Percentiles rank a stretch among this genome's conserved stretches.
These are phyloP conservation scores for Agrocybe praecox DNA, from an alignment of 768 basidiomycete species.

Conservation along the genomic window DNA sequence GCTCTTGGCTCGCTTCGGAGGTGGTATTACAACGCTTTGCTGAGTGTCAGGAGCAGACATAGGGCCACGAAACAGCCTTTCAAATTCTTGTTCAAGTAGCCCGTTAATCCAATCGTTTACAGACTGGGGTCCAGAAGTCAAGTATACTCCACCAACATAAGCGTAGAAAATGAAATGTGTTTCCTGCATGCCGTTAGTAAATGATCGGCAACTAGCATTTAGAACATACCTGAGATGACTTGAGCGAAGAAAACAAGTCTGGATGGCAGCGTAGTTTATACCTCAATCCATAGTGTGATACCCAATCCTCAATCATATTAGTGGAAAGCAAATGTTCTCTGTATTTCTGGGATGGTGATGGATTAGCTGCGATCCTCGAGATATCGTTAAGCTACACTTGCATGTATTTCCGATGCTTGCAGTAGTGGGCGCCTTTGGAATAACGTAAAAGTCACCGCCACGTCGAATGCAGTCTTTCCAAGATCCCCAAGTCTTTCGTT, in stretches of 20 bases:
- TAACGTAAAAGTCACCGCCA: constrained; percentile 46
- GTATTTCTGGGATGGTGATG: constrained; percentile 25
- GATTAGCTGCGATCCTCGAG: constrained; percentile 10
- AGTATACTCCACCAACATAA: constrained; percentile 67
- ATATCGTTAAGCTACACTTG: constrained; percentile 23
- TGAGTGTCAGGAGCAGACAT: constrained; percentile 12
- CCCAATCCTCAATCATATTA: constrained; percentile 49
- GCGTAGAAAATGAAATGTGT: constrained; percentile 59
- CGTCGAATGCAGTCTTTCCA: constrained; percentile 49
- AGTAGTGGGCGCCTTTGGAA: constrained; percentile 56
- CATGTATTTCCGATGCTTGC: constrained; percentile 50
- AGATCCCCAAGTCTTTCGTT: constrained; percentile 59
- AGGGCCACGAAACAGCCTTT: constrained; percentile 12
- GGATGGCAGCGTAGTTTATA: constrained; percentile 51
- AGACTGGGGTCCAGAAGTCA: constrained; percentile 50
- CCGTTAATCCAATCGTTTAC: constrained; percentile 61
- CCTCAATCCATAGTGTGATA: constrained; percentile 45
- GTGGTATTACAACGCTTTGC: constrained; percentile 28
- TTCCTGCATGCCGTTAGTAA: constrained; percentile 33
- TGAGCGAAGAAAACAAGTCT: constrained; percentile 34
- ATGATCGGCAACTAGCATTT: constrained; percentile 3
- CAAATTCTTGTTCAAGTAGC: constrained; percentile 33
- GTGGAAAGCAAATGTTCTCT: constrained; percentile 40
- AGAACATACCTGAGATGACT: constrained; percentile 41
- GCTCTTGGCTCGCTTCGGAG: constrained; percentile 45